Conservation (phyloP, 2,329 filamentous ascomycete species). For the Aureobasidium leucospermi region DNA sequence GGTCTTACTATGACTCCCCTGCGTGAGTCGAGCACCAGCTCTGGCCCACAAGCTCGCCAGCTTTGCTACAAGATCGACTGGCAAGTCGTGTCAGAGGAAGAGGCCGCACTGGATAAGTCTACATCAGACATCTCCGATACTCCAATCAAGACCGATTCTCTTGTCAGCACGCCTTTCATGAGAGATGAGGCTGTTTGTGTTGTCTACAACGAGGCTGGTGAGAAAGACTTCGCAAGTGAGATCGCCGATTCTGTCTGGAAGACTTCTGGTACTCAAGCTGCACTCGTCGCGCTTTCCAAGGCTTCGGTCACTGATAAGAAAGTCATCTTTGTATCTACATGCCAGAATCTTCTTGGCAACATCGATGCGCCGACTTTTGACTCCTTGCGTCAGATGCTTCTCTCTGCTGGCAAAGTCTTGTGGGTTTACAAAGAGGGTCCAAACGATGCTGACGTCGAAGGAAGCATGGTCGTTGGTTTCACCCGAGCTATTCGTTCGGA, state of each 20-base stretch:
- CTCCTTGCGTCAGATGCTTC: not conserved
- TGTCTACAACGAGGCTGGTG: not conserved
- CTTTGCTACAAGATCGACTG: constrained; percentile 5
- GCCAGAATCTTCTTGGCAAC: not conserved
- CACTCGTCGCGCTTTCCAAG: not conserved
- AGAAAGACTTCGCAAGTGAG: not conserved
- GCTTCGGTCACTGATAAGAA: not conserved
- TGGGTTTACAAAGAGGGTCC: constrained; percentile 1
- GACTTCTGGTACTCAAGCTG: not conserved
- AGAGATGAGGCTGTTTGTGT: not conserved
- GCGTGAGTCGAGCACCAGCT: not conserved
- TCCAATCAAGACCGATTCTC: not conserved
- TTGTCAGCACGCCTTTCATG: constrained; percentile 1
- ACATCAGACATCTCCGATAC: not conserved
- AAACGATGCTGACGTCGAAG: not conserved
- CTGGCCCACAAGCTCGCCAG: constrained; percentile 1
- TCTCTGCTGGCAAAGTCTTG: not conserved
- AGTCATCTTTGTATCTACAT: not conserved
- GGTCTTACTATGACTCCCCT: constrained; percentile 4
- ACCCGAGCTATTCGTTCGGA: not conserved
- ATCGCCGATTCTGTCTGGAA: not conserved
- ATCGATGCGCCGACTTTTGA: not conserved
- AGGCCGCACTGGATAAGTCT: not conserved
- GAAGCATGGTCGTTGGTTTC: constrained; percentile 1
- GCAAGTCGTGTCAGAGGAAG: not conserved